Conservation (phyloP, 2,329 filamentous ascomycete genomes). For the Elsinoe australis region DNA sequence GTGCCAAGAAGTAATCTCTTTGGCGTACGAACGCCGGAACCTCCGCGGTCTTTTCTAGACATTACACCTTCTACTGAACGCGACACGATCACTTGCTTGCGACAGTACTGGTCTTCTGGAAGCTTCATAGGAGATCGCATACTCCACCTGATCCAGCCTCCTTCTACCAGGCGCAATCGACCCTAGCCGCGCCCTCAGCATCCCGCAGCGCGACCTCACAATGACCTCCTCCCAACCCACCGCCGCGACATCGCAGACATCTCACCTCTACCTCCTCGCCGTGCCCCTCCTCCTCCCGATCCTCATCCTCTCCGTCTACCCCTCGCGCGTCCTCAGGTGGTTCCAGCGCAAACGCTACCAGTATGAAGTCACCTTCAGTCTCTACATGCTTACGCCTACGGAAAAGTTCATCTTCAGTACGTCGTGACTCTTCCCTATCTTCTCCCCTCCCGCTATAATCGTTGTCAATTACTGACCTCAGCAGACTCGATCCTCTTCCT, state of each 20-base stretch:
- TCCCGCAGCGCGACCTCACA: neutral
- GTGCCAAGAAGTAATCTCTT: neutral
- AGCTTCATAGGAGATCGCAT: too few species aligned
- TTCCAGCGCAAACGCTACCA: conserved; percentile 94
- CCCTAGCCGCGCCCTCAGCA: neutral
- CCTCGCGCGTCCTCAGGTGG: conserved; percentile 64
- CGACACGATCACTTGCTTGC: neutral
- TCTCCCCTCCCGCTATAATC: neutral
- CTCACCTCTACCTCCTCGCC: conserved; percentile 60
- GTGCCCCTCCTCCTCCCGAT: conserved; percentile 47
- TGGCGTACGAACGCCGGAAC: neutral
- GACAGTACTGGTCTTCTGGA: too few species aligned
- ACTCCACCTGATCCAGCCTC: too few species aligned
- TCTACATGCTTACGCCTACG: conserved; percentile 94
- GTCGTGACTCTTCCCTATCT: conserved; percentile 31
- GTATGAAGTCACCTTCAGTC: conserved; percentile 90
- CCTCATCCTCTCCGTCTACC: conserved; percentile 39
- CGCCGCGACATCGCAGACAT: conserved; percentile 15
- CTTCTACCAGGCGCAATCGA: too few species aligned
- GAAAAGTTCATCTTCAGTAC: conserved; percentile 97
- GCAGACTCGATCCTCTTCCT: conserved; percentile 87
- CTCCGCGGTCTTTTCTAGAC: neutral
- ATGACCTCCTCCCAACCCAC: neutral
- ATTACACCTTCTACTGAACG: neutral
- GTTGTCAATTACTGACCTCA: neutral